Conservation (phyloP, 2,329 filamentous ascomycete genomes). For the Colletotrichum sp. region DNA sequence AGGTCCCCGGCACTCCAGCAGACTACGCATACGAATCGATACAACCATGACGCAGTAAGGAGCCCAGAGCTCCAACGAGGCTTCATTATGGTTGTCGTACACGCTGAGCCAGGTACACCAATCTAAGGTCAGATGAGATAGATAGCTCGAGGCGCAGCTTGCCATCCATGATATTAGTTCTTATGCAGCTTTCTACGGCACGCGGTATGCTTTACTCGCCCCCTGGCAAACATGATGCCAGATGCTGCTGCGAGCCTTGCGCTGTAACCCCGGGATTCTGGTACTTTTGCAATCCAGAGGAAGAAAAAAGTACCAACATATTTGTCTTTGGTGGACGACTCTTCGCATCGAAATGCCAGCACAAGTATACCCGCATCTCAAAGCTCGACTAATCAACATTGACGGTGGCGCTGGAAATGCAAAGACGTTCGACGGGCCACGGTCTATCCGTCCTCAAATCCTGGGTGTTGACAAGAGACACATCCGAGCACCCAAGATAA, state of each 20-base stretch:
- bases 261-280: neutral
- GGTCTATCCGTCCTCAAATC: neutral
- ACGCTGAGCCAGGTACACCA: conserved; percentile 10
- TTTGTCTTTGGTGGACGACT: neutral
- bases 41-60: neutral
- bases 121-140: neutral
- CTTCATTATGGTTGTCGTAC: neutral
- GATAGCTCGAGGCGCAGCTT: neutral
- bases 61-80: neutral
- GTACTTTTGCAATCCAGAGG: neutral
- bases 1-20: neutral
- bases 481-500: neutral
- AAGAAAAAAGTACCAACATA: neutral
- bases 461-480: neutral
- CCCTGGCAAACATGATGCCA: neutral
- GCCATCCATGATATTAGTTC: neutral
- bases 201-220: neutral
- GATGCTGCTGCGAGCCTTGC: neutral
- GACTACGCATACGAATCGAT: neutral
- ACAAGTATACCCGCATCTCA: neutral
- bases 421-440: neutral
- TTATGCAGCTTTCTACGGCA: neutral
- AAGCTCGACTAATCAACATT: neutral
- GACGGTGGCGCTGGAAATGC: neutral
- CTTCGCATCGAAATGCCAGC: neutral